Conservation (phyloP, 352 stramenopile genomes). For the Phytophthora pistaciae region DNA sequence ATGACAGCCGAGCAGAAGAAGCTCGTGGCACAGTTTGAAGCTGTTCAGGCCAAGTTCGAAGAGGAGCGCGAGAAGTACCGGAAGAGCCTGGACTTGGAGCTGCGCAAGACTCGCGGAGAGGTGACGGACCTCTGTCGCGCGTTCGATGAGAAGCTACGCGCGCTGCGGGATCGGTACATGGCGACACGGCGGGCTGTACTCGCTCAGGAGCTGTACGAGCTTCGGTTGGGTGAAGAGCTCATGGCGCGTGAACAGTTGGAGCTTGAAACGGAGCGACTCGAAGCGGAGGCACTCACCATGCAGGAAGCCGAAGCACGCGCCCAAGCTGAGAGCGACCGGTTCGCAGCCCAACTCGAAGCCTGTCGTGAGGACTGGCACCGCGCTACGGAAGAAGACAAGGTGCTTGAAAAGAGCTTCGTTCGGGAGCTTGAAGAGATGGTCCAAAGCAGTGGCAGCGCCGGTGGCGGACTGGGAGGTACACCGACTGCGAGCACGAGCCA, state of each 20-base stretch:
- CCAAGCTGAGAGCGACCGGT: slow-evolving; percentile 59
- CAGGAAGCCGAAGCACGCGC: slow-evolving; percentile 26
- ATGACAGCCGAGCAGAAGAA: slow-evolving; percentile 88
- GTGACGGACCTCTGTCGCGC: slow-evolving; percentile 81
- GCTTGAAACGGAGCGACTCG: slow-evolving; percentile 38
- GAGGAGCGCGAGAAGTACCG: slow-evolving; percentile 93
- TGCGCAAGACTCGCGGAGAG: slow-evolving; percentile 87
- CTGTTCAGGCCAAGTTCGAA: slow-evolving; percentile 69
- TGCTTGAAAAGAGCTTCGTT: slow-evolving; percentile 65
- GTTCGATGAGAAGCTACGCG: slow-evolving; percentile 89
- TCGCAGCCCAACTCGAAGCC: slow-evolving; percentile 55
- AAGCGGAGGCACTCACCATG: slow-evolving; percentile 31
- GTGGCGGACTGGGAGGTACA: slow-evolving; percentile 11
- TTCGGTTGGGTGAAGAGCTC: slow-evolving; percentile 64
- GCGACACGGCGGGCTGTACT: slow-evolving; percentile 55
- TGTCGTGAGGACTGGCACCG: slow-evolving; percentile 76
- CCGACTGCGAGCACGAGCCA: slow-evolving; percentile 31
- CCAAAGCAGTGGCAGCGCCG: slow-evolving; percentile 23
- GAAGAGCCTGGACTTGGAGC: slow-evolving; percentile 90
- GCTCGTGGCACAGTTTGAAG: slow-evolving; percentile 73
- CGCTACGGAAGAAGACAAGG: slow-evolving; percentile 76
- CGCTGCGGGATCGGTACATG: slow-evolving; percentile 67
- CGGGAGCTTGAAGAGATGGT: slow-evolving; percentile 82
- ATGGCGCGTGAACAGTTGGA: slow-evolving; percentile 63
- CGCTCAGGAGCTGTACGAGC: slow-evolving; percentile 78